These are phyloP conservation scores for Melaleuca alternifolia DNA, from an alignment of 345 rosid genomes.

Conservation along the genomic window DNA sequence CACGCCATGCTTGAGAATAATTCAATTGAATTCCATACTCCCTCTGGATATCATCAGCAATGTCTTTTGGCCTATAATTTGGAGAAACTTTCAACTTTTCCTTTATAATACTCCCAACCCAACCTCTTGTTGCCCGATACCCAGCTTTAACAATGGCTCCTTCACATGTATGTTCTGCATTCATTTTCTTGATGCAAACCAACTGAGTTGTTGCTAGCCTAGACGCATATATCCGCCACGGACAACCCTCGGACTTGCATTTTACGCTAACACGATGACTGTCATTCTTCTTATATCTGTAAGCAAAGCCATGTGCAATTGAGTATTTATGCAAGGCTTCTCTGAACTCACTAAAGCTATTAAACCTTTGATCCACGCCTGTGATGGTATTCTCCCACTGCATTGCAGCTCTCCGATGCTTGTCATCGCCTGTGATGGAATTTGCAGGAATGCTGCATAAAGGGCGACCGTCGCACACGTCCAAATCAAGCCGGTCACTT, in stretches of 20 bases:
- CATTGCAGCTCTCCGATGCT: slow-evolving; percentile 47
- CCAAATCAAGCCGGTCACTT: slow-evolving; percentile 11
- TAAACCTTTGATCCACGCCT: slow-evolving; percentile 84
- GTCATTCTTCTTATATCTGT: slow-evolving; percentile 84
- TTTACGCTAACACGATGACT: slow-evolving; percentile 84
- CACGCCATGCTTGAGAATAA: slow-evolving; percentile 94
- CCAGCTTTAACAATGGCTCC: slow-evolving; percentile 74
- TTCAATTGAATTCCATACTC: slow-evolving; percentile 89
- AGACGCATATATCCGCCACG: slow-evolving; percentile 89
- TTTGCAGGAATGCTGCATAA: slow-evolving; percentile 24
- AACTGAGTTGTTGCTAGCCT: slow-evolving; percentile 77
- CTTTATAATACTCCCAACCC: slow-evolving; percentile 91
- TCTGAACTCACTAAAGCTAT: slow-evolving; percentile 68
- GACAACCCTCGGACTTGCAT: slow-evolving; percentile 83
- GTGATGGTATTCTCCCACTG: slow-evolving; percentile 89
- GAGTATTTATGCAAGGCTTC: slow-evolving; percentile 90
- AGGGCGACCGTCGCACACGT: slow-evolving; percentile 29
- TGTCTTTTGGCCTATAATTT: slow-evolving; percentile 82
- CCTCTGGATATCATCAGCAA: slow-evolving; percentile 75
- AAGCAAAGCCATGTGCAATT: slow-evolving; percentile 81
- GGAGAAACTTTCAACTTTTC: slow-evolving; percentile 80
- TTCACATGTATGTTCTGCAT: slow-evolving; percentile 73
- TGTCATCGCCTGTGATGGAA: slow-evolving; percentile 17
- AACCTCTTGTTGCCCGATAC: slow-evolving; percentile 76
- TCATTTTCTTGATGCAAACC: slow-evolving; percentile 82